Evolutionary conservation across 2,329 filamentous ascomycete species (phyloP), one percentile per base, ranked within the genome.

Genomic region (Penicillium expansum): DNA sequence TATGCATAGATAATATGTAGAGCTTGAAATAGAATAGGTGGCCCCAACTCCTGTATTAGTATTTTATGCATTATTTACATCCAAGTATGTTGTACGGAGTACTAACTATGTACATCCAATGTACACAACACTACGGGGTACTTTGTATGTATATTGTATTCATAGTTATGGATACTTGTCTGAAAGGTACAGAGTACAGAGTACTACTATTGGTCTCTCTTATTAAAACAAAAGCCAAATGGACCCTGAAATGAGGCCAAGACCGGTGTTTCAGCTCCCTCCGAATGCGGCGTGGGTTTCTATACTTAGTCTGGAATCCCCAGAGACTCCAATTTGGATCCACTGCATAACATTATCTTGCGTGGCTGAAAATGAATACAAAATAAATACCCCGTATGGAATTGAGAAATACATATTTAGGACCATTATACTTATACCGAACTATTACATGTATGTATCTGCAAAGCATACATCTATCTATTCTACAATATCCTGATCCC

Each of bases 231-330:
- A 35, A 39, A 49, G 11, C 29, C 22, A 48, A 27, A 43, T 55
- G 27, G 52, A 51, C 52, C 52, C 45, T 51, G 38, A 51, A 37
- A 43, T 50, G 47, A 37, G 10, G 38, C 47, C 37, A 55, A 55
- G 52, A 44, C 30, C 47, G 47, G 39, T 38, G 30, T 55, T 43
- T 51, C 52, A 49, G 39, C 24, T 50, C 22, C 22, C n/a, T 18
- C 52, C 52, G 52, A 55, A 55, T 55, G 52, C 52, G 45, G 52
- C 30, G 20, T 41, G 11, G 20, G 29, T 35, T 55, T 43, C 52
- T 55, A 55, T 55, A 55, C 45, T 37, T 55, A 55, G 52, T 18
- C 38, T 32, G 22, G 37, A 38, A 37, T 55, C 52, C 38, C 38
- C 30, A 55, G 51, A 48, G 27, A 49, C 37, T 18, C 47, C 35